phyloP scores from a whole-genome alignment of 768 basidiomycete species.

The Russula brevipes region DNA sequence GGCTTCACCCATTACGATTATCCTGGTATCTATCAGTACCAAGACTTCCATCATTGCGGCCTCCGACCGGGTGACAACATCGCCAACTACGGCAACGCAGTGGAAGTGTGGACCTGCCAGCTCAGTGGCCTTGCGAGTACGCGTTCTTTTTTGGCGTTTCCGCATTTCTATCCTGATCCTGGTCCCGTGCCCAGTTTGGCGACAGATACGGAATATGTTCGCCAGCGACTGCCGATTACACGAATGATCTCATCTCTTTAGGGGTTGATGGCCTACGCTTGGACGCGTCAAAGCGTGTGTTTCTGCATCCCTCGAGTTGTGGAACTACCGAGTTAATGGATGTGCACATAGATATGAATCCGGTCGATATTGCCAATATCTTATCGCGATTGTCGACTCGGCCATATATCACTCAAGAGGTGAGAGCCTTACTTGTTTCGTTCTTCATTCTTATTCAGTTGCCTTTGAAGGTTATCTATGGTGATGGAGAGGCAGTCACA shows the following conservation, averaged over 20 bases:
- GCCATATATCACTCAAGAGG: constrained; percentile 63
- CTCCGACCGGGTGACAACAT: constrained; percentile 49
- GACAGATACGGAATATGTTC: constrained; percentile 58
- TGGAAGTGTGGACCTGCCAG: constrained; percentile 46
- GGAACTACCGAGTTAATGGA: not conserved
- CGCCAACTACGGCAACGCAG: constrained; percentile 47
- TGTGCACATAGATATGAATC: constrained; percentile 45
- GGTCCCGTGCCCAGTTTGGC: constrained; percentile 40
- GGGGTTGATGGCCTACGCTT: constrained; percentile 59
- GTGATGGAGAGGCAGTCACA: constrained; percentile 46
- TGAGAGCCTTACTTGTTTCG: not conserved
- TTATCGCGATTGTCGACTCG: constrained; percentile 36
- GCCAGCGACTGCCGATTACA: constrained; percentile 51
- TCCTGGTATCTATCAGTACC: constrained; percentile 29
- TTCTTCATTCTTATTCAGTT: not conserved
- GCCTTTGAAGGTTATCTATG: constrained; percentile 32
- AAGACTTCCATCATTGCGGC: constrained; percentile 64
- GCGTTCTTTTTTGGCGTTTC: constrained; percentile 4
- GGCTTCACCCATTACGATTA: constrained; percentile 48
- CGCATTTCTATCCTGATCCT: not conserved
- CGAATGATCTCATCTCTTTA: constrained; percentile 54
- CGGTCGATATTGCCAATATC: constrained; percentile 52
- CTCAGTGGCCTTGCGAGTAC: constrained; percentile 38
- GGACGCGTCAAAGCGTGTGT: constrained; percentile 60
- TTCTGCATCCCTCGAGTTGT: not conserved